Evolutionary conservation across 192 early-diverging fungal species (phyloP).

Genomic region (Mortierella hygrophila): DNA sequence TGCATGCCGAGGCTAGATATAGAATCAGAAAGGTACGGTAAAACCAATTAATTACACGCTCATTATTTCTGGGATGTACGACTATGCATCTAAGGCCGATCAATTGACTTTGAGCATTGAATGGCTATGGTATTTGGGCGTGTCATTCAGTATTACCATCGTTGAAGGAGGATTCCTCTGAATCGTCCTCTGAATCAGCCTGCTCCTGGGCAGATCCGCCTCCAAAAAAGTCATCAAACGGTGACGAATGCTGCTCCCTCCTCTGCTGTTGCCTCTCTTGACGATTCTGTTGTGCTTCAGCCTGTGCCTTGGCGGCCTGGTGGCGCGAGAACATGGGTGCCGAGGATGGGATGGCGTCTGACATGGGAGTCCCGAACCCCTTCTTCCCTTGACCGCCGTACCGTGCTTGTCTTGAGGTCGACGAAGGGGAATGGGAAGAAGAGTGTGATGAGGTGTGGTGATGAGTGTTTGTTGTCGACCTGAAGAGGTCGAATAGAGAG

Average conservation of each 20-base stretch:
- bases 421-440: background rate
- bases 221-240: constrained; percentile 41
- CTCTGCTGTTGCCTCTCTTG: constrained; percentile 1
- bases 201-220: background rate
- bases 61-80: too few species aligned
- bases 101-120: too few species aligned
- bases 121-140: too few species aligned
- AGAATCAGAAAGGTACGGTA: background rate
- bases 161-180: background rate
- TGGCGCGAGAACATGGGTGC: constrained; percentile 17
- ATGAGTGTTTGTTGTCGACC: background rate
- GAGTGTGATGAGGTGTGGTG: background rate
- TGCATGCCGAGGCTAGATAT: constrained; percentile 15
- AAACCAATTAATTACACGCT: too few species aligned
- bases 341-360: constrained; percentile 2
- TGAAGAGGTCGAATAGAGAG: background rate
- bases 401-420: background rate
- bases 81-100: too few species aligned
- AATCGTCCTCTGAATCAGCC: background rate
- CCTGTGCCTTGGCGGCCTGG: background rate
- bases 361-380: background rate
- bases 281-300: background rate
- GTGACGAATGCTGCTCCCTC: constrained; percentile 1
- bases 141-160: background rate
- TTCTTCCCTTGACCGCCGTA: background rate